Evolutionary conservation across 1,284 basidiomycete genomes (phyloP), one percentile per base, ranked within the genome.

Genomic region (Ceratobasidium sp.): DNA sequence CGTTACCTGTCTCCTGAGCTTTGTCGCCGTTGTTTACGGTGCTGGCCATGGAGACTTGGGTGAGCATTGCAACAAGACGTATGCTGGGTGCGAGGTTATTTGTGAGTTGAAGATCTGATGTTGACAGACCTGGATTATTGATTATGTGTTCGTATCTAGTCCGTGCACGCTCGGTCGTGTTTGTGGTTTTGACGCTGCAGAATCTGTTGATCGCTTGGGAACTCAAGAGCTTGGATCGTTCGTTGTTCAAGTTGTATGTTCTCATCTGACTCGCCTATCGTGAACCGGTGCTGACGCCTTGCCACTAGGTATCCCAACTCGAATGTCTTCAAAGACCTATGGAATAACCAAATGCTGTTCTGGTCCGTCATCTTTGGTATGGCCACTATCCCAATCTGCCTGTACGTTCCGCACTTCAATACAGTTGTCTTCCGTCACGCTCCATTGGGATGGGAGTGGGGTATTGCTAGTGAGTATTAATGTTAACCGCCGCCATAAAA

Each of bases 21-120:
- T 89, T 80, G 85, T 87, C 45, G 86, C 90, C 66, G 87, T 90
- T 76, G 84, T 90, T 28, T 90, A 86, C 80, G 89, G 89, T 13
- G 84, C 84, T 76, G 84, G 84, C 23, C 81, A 86, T 56, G 89
- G 88, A 10, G 81, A 88, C 60, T 84, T 90, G 17, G 88, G 87
- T 13, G 65, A 78, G 1, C 82, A 85, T 26, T 90, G 89, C 80
- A 90, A 90, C 81, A 86, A 87, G 76, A 79, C 80, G 17, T 80
- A 81, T n/a, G 79, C 77, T 1, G 81, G 81, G 2, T 88, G 87
- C 80, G 77, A 83, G 17, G 80, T 82, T 51, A 88, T 90, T 2
- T 90, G 87, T 74, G 33, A 63, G 71, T 64, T n/a, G 4, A 35
- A 58, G 5, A 7, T 20, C 13, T 39, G 39, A 42, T 31, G 26